Base-by-base conservation (phyloP, 2,329 filamentous ascomycete genomes). In the Pseudogymnoascus sp. region DNA sequence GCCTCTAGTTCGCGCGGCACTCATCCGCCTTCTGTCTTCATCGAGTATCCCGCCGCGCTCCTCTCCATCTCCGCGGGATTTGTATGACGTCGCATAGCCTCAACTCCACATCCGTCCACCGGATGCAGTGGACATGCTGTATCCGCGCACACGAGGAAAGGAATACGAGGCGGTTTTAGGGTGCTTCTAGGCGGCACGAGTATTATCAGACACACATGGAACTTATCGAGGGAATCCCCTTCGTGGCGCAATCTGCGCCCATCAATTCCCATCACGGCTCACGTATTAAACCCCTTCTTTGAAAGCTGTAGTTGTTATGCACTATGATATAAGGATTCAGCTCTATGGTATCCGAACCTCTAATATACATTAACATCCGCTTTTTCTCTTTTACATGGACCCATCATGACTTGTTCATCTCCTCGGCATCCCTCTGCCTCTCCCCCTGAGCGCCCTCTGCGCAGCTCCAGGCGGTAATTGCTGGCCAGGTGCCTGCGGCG, bases 351-450 rank as follows among this genome's bases (percentile, higher is more conserved):
- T 57, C 50, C 50, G 50, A 57, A 57, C 50, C 50, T 61, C 59
- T 61, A 61, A 61, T 61, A 38, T 61, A 40, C 59, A 42, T 42
- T 61, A 61, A 61, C 59, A 40, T 61, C 59, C 28, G 59, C 59
- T 44, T 61, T 61, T 61, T 38, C 59, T 28, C 61, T 53, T 53
- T 53, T 47, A 53, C 61, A 62, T 62, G 9, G 19, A 35, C 36
- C 15, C 17, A 19, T 47, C 13, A 19, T 2, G 11, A 1, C 13
- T 19, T 9, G 38, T 19, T 64, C 40, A 93, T 80, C 90, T 83
- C 76, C 90, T 86, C 26, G 95, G 93, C 92, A 97, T 95, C 36
- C 91, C 91, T 64, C 91, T 87, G 67, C 93, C 92, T 69, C 91
- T 82, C 65, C 89, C 90, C 67, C 93, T 84, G 69, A 97, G 78